phyloP scores from a whole-genome alignment of 225 moss, liverwort and hornwort species.

The Polytrichum formosum region DNA sequence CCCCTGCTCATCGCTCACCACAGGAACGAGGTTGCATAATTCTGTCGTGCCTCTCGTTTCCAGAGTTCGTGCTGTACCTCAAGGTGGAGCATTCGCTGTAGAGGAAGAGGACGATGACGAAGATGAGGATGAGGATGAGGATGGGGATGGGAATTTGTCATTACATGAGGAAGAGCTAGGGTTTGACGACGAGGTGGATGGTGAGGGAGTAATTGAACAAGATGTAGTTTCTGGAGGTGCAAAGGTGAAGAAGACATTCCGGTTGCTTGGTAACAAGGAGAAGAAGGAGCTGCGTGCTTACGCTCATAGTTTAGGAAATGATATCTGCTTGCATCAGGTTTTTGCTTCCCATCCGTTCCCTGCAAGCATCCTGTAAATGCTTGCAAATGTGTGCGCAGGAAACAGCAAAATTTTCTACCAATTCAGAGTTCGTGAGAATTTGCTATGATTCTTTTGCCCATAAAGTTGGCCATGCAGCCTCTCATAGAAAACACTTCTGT shows the following conservation, averaged over 20 bases:
- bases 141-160: slow-evolving; percentile 25
- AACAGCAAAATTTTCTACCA: no score
- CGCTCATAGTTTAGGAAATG: slow-evolving; percentile 70
- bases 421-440: no score
- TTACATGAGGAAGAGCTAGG: slow-evolving; percentile 38
- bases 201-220: background rate
- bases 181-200: slow-evolving; percentile 17
- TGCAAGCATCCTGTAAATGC: no score
- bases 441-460: no score
- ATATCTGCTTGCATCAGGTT: slow-evolving; percentile 84
- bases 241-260: slow-evolving; percentile 44
- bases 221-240: slow-evolving; percentile 6
- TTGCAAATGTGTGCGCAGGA: no score
- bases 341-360: background rate
- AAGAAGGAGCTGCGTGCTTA: slow-evolving; percentile 94
- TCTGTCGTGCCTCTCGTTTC: background rate
- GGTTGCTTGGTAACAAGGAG: slow-evolving; percentile 64
- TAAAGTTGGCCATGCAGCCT: no score
- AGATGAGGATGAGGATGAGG: background rate
- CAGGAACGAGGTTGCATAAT: no score
- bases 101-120: slow-evolving; percentile 8
- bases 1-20: no score
- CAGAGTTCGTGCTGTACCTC: slow-evolving; percentile 5
- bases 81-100: slow-evolving; percentile 8
- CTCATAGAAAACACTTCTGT: no score